These are phyloP conservation scores for Chromosphaera perkinsii DNA, from an alignment of 208 protist species.

Conservation along the genomic window DNA sequence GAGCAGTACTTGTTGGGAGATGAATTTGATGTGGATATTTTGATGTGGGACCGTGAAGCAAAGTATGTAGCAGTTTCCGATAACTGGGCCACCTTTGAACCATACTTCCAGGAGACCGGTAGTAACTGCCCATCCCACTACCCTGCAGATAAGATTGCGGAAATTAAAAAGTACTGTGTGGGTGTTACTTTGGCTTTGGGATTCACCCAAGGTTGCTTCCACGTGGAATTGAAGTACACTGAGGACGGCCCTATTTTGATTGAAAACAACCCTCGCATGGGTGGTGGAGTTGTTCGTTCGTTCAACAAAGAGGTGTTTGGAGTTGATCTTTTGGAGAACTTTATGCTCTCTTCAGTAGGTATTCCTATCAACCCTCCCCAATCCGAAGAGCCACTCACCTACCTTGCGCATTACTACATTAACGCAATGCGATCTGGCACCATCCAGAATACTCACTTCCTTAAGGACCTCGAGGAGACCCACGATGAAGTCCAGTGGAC, in stretches of 20 bases:
- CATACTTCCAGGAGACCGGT: slow-evolving; percentile 13
- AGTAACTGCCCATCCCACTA: slow-evolving; percentile 7
- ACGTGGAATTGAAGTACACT: slow-evolving; percentile 18
- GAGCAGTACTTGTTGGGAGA: slow-evolving; percentile 12
- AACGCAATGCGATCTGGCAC: not conserved
- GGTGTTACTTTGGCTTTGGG: no score
- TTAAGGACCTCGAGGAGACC: not conserved
- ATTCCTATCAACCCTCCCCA: slow-evolving; percentile 19
- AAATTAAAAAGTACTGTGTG: not conserved
- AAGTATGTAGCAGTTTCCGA: no score
- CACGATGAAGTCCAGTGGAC: not conserved
- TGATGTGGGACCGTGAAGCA: not conserved
- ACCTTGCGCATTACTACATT: slow-evolving; percentile 1
- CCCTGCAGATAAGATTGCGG: not conserved
- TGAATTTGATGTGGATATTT: slow-evolving; percentile 16
- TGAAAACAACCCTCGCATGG: slow-evolving; percentile 14
- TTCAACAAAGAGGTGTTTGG: slow-evolving; percentile 3
- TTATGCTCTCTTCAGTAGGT: not conserved
- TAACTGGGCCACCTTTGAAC: slow-evolving; percentile 6
- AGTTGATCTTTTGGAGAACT: slow-evolving; percentile 11
- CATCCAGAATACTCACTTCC: not conserved
- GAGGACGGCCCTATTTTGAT: not conserved
- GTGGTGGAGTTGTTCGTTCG: not conserved
- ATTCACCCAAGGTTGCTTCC: slow-evolving; percentile 21
- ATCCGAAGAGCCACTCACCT: not conserved